A percentile compares a stretch with the other conserved stretches of the same genome.
These are phyloP conservation scores for Geranium rotundifolium DNA, from an alignment of 345 rosid species.

Conservation along the genomic window DNA sequence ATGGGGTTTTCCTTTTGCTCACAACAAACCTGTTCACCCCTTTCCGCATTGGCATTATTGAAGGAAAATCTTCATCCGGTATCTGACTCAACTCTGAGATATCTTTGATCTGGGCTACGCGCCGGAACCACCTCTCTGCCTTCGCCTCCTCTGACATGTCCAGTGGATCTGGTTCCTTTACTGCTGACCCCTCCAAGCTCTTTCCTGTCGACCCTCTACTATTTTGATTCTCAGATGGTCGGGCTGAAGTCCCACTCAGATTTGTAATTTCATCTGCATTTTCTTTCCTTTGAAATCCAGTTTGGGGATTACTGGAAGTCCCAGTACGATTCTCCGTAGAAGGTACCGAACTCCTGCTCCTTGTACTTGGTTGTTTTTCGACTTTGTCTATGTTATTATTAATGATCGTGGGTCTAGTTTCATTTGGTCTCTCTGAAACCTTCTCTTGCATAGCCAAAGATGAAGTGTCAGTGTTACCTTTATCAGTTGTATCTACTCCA, in stretches of 20 bases:
- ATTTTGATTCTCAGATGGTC: constrained; percentile 16
- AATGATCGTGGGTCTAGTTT: constrained; percentile 1
- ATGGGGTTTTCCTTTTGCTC: constrained; percentile 89
- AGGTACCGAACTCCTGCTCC: neutral
- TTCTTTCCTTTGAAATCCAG: neutral
- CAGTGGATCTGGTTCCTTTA: constrained; percentile 70
- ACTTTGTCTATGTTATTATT: constrained; percentile 6
- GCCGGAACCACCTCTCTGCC: constrained; percentile 91
- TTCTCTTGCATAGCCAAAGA: constrained; percentile 17
- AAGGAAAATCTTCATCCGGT: constrained; percentile 94
- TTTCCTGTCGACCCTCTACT: constrained; percentile 40
- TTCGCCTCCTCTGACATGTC: constrained; percentile 99
- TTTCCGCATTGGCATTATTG: constrained; percentile 98
- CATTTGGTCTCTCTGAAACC: constrained; percentile 12
- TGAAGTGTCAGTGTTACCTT: constrained; percentile 18
- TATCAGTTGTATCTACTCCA: constrained; percentile 13
- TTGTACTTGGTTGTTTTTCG: constrained; percentile 9
- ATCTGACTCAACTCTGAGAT: constrained; percentile 96
- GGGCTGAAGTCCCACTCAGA: constrained; percentile 6
- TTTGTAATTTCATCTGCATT: constrained; percentile 1
- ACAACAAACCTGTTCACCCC: constrained; percentile 94
- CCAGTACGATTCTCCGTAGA: neutral
- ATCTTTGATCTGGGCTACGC: constrained; percentile 87
- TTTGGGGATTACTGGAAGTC: too few species aligned
- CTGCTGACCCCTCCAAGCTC: constrained; percentile 88